Conservation (phyloP, 2,329 filamentous ascomycete genomes). For the Xylariaceae sp. region DNA sequence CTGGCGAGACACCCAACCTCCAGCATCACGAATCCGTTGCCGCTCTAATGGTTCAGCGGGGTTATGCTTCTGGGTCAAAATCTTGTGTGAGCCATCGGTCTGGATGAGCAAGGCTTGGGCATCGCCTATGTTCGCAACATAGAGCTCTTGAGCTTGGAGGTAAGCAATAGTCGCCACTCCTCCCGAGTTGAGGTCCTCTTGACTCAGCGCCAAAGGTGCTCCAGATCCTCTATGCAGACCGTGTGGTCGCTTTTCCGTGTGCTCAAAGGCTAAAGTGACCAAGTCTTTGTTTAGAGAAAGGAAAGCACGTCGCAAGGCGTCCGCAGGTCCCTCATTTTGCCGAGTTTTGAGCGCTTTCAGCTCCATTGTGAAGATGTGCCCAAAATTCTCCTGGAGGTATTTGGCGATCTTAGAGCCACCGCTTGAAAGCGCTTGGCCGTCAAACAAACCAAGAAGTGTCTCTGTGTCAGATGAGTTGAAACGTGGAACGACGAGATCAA, state of each 20-base stretch:
- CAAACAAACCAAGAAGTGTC: slow-evolving; percentile 90
- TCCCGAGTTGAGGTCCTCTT: slow-evolving; percentile 85
- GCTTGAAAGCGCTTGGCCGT: slow-evolving; percentile 82
- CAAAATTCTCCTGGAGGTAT: slow-evolving; percentile 94
- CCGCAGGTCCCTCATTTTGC: slow-evolving; percentile 69
- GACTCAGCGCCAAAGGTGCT: slow-evolving; percentile 72
- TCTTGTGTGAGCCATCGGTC: slow-evolving; percentile 76
- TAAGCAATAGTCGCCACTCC: slow-evolving; percentile 91
- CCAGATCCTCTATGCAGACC: slow-evolving; percentile 67
- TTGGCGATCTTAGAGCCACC: slow-evolving; percentile 95
- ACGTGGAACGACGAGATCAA: slow-evolving; percentile 90
- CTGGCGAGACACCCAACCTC: slow-evolving; percentile 92
- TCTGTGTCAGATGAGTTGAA: slow-evolving; percentile 89
- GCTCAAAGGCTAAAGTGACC: slow-evolving; percentile 76
- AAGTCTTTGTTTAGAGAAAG: slow-evolving; percentile 90
- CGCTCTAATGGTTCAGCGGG: slow-evolving; percentile 82
- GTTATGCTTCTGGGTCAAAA: slow-evolving; percentile 88
- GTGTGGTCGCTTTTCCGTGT: slow-evolving; percentile 68
- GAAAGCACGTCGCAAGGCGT: slow-evolving; percentile 84
- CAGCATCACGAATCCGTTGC: slow-evolving; percentile 86
- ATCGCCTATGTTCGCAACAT: slow-evolving; percentile 92
- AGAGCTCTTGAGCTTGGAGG: slow-evolving; percentile 83
- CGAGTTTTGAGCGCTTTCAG: slow-evolving; percentile 66
- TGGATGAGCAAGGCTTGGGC: slow-evolving; percentile 94
- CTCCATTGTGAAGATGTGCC: slow-evolving; percentile 76